Percentiles rank a stretch among this genome's conserved stretches.
Evolutionary conservation across 495 filamentous ascomycete species (phyloP).

Genomic region (Penicillium ochrochloron): DNA sequence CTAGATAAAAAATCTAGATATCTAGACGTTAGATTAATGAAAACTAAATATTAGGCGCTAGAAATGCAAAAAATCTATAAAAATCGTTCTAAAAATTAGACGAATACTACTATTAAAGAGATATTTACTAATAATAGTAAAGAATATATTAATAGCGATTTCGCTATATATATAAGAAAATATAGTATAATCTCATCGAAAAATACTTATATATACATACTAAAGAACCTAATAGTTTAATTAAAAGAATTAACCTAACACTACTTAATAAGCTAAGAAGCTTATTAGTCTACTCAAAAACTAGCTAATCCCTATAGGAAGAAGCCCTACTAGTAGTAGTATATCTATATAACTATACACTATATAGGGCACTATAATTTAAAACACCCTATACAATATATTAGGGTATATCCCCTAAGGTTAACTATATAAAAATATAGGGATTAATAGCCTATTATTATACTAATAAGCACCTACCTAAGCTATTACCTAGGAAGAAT

Average conservation of each 20-base stretch:
- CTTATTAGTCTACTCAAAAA: background rate
- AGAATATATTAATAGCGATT: background rate
- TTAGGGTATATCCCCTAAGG: too few species aligned
- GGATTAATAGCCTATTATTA: constrained; percentile 1
- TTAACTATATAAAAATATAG: background rate
- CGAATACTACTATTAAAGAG: background rate
- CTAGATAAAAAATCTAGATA: constrained; percentile 6
- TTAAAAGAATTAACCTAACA: background rate
- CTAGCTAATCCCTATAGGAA: background rate
- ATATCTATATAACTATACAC: background rate
- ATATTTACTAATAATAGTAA: background rate
- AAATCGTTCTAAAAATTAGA: background rate
- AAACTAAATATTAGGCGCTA: background rate
- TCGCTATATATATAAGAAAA: background rate
- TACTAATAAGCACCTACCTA: background rate
- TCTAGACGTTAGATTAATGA: background rate
- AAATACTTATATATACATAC: background rate
- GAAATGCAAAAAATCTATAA: background rate
- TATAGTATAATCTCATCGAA: background rate
- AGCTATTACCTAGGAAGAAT: background rate
- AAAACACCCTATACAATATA: constrained; percentile 1
- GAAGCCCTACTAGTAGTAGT: background rate
- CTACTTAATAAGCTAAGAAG: background rate
- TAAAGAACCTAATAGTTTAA: background rate
- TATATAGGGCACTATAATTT: background rate